Base-by-base conservation (phyloP, 805 yeast species). In the Candida endomychidarum region DNA sequence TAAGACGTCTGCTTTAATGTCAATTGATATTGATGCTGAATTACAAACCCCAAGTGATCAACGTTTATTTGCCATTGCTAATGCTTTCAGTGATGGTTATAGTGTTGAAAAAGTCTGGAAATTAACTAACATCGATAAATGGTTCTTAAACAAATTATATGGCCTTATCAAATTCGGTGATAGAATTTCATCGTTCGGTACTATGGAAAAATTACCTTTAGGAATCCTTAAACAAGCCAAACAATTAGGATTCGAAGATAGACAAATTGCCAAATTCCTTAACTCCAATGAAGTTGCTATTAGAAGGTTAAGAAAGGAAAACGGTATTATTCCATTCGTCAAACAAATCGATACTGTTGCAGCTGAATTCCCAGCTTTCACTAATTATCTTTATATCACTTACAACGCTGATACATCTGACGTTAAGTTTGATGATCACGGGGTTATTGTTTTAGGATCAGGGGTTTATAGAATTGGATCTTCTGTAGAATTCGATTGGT, bases 401-500 rank as follows among this genome's bases (percentile, higher is more conserved):
- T 91, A 93, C 72, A 90, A 87, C 58, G 98, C 96, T 34, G 89
- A 86, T 52, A 68, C 84, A 24, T 83, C 85, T 51, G 99, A 91
- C 67, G 80, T 93, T 45, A 61, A 72, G n/a, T 93, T 91, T 58
- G 81, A 89, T 51, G 97, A 91, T 50, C 81, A 89, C 49, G 97
- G 97, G 63, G 83, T 86, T 37, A 86, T 91, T 86, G 99, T 91
- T 30, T 74, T 91, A 45, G 98, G 98, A 51, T 89, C 97, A 4
- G 99, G 99, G 77, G 99, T 93, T 32, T 91, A 91, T 77, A 82
- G 99, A 72, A 91, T 91, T 61, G 99, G 99, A 56, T 93, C 98
- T 5, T 91, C 98, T 21, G 99, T 91, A 47, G 99, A 91, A 69
- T 91, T 91, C 61, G 99, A 91, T 71, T 91, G 98, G 97, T 91